These are phyloP conservation scores for Theobroma grandiflorum DNA, from an alignment of 441 rosid species.

Conservation along the genomic window DNA sequence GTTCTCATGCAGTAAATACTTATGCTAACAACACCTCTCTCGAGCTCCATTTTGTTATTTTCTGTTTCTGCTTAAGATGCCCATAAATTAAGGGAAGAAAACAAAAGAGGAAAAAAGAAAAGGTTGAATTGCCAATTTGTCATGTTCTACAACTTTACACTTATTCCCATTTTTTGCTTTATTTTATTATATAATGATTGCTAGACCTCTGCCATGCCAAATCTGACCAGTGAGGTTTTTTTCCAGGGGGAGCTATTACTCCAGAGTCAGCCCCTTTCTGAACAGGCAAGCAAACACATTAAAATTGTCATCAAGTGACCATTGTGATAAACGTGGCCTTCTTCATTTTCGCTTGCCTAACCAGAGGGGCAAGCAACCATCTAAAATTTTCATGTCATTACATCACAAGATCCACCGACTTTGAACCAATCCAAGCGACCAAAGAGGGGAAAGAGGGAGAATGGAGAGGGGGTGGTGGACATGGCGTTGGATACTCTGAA, in stretches of 20 bases:
- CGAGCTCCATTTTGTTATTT: background rate
- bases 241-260: background rate
- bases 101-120: background rate
- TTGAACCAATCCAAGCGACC: background rate
- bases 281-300: background rate
- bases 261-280: background rate
- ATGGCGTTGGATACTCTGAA: background rate
- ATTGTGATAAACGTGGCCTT: background rate
- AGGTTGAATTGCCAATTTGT: conserved; percentile 1
- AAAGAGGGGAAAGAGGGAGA: background rate
- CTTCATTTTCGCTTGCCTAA: conserved; percentile 3
- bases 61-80: background rate
- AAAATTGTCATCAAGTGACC: conserved; percentile 1
- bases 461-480: background rate
- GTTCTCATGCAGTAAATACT: background rate
- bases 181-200: background rate
- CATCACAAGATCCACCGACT: background rate
- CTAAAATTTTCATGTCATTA: background rate
- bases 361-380: background rate
- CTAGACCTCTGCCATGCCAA: background rate
- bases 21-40: background rate
- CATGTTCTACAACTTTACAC: background rate
- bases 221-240: background rate
- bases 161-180: background rate
- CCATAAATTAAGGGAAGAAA: background rate